Evolutionary conservation across 495 filamentous ascomycete species (phyloP).

Genomic region (Rostrohypoxylon terebratum): DNA sequence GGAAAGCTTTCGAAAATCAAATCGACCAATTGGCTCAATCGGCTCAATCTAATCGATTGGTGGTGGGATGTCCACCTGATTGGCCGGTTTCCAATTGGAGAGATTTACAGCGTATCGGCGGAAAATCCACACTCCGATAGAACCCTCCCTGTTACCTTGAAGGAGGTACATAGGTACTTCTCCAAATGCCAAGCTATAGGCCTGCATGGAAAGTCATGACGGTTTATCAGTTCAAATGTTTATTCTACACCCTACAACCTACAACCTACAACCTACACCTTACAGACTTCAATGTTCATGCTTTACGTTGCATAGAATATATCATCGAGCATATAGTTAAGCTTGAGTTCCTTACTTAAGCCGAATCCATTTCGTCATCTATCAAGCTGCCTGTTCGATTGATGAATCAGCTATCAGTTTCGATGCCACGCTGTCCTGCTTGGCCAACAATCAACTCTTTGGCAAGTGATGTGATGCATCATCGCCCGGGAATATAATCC

Average conservation of each 20-base stretch:
- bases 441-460: neutral
- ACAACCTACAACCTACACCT: neutral
- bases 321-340: constrained; percentile 11
- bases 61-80: constrained; percentile 7
- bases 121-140: constrained; percentile 40
- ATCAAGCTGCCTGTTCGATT: constrained; percentile 21
- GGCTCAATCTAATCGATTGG: constrained; percentile 3
- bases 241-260: neutral
- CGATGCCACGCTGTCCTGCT: neutral
- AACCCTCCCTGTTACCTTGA: neutral
- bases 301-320: constrained; percentile 2
- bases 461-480: neutral
- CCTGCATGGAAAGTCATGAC: constrained; percentile 3
- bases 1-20: constrained; percentile 29
- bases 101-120: neutral
- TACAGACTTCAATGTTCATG: neutral
- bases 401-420: neutral
- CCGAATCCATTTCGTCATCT: constrained; percentile 4
- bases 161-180: constrained; percentile 7
- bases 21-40: constrained; percentile 1
- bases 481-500: neutral
- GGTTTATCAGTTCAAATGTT: neutral
- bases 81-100: constrained; percentile 20
- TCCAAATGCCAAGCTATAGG: constrained; percentile 30
- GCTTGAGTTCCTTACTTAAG: constrained; percentile 29